Evolutionary conservation across 2,329 filamentous ascomycete species (phyloP), one percentile per base, ranked within the genome.

Genomic region (Diaporthe citriasiana): DNA sequence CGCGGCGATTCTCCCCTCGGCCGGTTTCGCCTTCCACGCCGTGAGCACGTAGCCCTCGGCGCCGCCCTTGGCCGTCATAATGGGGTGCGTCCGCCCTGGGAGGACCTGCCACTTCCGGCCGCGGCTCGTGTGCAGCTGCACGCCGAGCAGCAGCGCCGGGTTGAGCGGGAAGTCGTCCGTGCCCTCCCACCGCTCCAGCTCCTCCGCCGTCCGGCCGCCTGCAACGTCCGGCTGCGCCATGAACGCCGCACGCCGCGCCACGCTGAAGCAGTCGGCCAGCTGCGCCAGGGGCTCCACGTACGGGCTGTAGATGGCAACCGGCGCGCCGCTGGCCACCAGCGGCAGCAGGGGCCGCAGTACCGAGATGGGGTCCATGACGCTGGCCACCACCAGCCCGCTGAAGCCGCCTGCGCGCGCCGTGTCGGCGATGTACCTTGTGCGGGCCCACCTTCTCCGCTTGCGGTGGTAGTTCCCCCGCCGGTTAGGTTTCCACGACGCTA

Each of bases 21-120:
- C 91, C 0, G 97, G 97, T 59, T 96, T 85, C 0, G 97, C 95
- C 77, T 92, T 90, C 81, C 93, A 94, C 0, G 89, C 96, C 38
- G 95, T 96, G 78, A 98, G 95, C 4, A 99, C 82, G 82, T 94
- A 99, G 0, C 97, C 97, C 80, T 98, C 96, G 0, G 95, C 91
- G 0, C 96, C 96, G 27, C 97, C 97, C 53, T 90, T 89, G 50
- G 92, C 92, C 74, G 94, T 98, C 97, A 99, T 99, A 72, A 97
- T 83, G 9, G 97, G 97, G 84, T 99, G 97, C 70, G 97, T 98
- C 71, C 97, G 87, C 0, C 95, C 94, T 0, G 97, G 97, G 60
- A 99, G 83, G 2, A 98, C 95, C 85, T 99, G 97, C 94, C 95
- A 98, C 70, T 90, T 88, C 76, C 93, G 89, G 7, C 93, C 92